Evolutionary conservation across 2,329 filamentous ascomycete species (phyloP).

Genomic region (Celoporthe dispersa): DNA sequence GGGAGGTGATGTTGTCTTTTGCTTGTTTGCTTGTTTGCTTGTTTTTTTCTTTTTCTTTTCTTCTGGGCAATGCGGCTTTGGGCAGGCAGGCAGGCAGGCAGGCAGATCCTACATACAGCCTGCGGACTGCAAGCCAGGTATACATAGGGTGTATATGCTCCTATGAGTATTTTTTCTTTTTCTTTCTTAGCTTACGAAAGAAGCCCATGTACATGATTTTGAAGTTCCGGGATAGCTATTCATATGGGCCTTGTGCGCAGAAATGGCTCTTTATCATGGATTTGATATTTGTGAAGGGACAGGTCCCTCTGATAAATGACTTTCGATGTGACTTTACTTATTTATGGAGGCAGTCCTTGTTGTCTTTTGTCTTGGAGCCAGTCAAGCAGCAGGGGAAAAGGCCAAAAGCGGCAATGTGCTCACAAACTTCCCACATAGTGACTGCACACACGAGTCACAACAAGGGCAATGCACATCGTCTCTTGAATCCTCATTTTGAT

Average conservation of each 20-base stretch:
- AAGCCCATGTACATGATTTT: background rate
- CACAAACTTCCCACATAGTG: background rate
- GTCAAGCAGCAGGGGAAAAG: background rate
- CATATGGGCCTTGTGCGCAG: background rate
- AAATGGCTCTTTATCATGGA: background rate
- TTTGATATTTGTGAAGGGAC: background rate
- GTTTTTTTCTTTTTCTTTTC: slow-evolving; percentile 1
- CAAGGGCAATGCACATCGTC: slow-evolving; percentile 32
- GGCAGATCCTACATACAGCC: background rate
- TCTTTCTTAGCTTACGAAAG: background rate
- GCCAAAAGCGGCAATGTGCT: background rate
- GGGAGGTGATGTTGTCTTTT: background rate
- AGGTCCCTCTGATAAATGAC: background rate
- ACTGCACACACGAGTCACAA: background rate
- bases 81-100: background rate
- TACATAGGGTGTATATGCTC: slow-evolving; percentile 7
- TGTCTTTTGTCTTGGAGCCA: background rate
- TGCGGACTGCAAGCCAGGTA: background rate
- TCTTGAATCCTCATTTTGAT: slow-evolving; percentile 30
- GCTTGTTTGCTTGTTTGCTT: slow-evolving; percentile 16
- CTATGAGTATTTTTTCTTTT: background rate
- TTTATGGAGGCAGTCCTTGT: background rate
- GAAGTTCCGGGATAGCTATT: background rate
- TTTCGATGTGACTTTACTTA: background rate
- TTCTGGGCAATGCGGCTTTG: slow-evolving; percentile 4